Base-by-base conservation (phyloP, 2,329 filamentous ascomycete genomes). In the Plenodomus lindquistii region DNA sequence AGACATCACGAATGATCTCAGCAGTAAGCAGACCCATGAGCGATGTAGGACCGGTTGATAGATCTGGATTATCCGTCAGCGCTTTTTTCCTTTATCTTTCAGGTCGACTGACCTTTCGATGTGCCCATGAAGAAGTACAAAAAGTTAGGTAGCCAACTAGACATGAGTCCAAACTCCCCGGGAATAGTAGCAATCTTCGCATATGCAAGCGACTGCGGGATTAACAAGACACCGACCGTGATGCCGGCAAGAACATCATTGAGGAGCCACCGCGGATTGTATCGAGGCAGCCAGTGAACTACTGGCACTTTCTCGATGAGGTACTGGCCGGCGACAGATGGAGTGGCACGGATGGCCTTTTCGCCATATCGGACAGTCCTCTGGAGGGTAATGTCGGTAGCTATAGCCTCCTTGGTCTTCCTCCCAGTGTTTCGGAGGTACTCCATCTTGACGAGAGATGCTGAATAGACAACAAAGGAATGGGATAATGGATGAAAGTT, bases 91-190 rank as follows among this genome's bases (percentile, higher is more conserved):
- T 4, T 29, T 41, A n/a, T 11, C 7, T 34, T 8, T 13, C 4
- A 13, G 5, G 16, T 6, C 4, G 2, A 37, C 57, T 13, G 49
- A 67, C 67, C 67, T 41, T 60, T 57, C 1, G 63, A 69, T 77
- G 90, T 87, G 4, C 93, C 93, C 55, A 97, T 97, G n/a, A 94
- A 96, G 66, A 97, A 97, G 73, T 97, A 93, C 67, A 97, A 15
- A 88, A 97, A 4, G 90, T 97, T 42, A 87, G 93, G 70, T 94
- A 97, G 72, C 92, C 92, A 97, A 73, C 97, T 97, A 48, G 96
- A 81, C 60, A 96, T 73, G 13, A 96, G 90, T 37, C 93, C 93
- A 83, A 96, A 11, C 81, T 87, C 55, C 82, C 93, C 72, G 92
- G 97, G 3, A 87, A 97, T 6, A 87, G 92, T 76, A 90, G 94